phyloP scores from a whole-genome alignment of 2,329 filamentous ascomycete species.

The Colletotrichum tofieldiae region DNA sequence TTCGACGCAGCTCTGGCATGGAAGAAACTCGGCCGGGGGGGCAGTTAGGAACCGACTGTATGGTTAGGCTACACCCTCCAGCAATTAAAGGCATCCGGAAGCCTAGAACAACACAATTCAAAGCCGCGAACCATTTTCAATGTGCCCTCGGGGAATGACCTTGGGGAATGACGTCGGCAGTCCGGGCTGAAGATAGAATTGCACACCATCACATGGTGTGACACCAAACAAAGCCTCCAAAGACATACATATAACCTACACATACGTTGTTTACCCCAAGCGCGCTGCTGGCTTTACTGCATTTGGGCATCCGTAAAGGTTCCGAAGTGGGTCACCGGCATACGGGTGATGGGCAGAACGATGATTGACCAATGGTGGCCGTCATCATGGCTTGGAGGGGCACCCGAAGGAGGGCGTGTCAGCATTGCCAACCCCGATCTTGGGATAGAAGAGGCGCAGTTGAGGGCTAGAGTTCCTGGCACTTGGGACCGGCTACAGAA shows the following conservation, averaged over 20 bases:
- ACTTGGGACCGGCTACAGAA: slow-evolving; percentile 27
- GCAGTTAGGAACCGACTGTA: neutral
- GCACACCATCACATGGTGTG: neutral
- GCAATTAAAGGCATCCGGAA: neutral
- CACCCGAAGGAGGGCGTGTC: neutral
- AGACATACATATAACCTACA: neutral
- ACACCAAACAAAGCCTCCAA: slow-evolving; percentile 8
- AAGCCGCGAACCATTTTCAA: neutral
- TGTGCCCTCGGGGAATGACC: neutral
- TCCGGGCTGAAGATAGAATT: neutral
- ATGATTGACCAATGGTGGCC: neutral
- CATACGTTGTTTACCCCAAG: neutral
- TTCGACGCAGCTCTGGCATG: slow-evolving; percentile 17
- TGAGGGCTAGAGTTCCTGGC: slow-evolving; percentile 13
- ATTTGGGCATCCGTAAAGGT: slow-evolving; percentile 17
- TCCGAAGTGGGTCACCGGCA: neutral
- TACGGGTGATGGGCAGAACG: neutral
- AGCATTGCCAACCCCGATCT: slow-evolving; percentile 13
- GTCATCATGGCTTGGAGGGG: neutral
- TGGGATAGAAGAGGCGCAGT: slow-evolving; percentile 3
- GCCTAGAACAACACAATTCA: neutral
- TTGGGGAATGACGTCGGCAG: neutral
- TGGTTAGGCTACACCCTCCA: neutral
- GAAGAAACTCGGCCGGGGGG: neutral
- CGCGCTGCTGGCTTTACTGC: neutral